These are phyloP conservation scores for Plasmodium malariae DNA, from an alignment of 169 alveolate genomes.

Conservation along the genomic window DNA sequence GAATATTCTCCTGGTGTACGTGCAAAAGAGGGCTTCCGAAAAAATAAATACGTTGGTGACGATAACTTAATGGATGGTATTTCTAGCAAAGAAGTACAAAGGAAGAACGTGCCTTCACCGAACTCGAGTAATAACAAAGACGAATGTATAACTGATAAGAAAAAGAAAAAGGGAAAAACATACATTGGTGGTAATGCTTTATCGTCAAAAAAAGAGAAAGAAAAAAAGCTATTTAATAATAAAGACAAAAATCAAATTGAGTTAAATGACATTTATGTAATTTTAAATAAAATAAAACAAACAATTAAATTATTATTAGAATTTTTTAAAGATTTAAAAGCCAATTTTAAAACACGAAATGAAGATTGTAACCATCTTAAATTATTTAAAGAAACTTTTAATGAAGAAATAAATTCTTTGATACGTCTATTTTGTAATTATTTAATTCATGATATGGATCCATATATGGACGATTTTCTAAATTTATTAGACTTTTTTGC, in stretches of 20 bases:
- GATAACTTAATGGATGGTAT: background rate
- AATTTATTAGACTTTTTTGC: constrained; percentile 47
- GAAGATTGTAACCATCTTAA: background rate
- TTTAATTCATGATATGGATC: constrained; percentile 45
- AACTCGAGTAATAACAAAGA: background rate
- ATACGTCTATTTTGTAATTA: constrained; percentile 49
- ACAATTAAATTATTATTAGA: constrained; percentile 49
- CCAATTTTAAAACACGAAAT: background rate
- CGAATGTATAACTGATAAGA: background rate
- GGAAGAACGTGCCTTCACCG: background rate
- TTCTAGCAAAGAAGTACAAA: background rate
- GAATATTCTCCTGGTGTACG: too few relatives aligned
- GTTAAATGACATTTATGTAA: constrained; percentile 21
- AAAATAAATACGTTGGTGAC: background rate
- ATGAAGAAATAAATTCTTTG: constrained; percentile 19
- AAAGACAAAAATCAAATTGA: constrained; percentile 7
- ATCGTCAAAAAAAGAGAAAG: background rate
- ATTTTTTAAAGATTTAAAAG: constrained; percentile 61
- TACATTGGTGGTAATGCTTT: background rate
- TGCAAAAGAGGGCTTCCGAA: background rate
- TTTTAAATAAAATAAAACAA: constrained; percentile 52
- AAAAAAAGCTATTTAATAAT: background rate
- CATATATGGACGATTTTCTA: constrained; percentile 61
- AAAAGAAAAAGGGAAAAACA: background rate
- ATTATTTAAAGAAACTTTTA: constrained; percentile 12